Conservation (phyloP, 2,329 filamentous ascomycete genomes). For the Zasmidium cellare region DNA sequence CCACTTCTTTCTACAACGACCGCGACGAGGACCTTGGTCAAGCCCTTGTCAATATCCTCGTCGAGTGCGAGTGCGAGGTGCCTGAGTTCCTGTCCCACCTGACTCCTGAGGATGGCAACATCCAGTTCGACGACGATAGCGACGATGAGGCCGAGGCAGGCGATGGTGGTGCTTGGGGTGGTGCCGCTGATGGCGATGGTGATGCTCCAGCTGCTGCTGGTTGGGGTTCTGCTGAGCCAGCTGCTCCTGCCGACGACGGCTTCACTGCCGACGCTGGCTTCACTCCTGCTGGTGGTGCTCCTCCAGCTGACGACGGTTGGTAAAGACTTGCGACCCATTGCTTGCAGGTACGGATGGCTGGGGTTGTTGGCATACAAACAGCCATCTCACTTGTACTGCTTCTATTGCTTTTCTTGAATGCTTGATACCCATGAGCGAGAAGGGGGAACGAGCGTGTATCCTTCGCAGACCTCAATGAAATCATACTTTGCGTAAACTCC, state of each 20-base stretch:
- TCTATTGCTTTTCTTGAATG: not conserved
- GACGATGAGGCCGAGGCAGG: conserved; percentile 40
- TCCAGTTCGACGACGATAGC: conserved; percentile 57
- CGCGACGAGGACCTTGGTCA: conserved; percentile 70
- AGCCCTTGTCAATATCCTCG: conserved; percentile 74
- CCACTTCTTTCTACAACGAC: conserved; percentile 86
- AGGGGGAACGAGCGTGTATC: not conserved
- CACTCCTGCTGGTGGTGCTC: conserved; percentile 14
- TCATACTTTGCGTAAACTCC: not conserved
- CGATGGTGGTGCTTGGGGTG: conserved; percentile 21
- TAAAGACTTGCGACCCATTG: conserved; percentile 4
- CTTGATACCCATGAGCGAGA: not conserved
- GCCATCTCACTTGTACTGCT: not conserved
- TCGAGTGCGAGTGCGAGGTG: conserved; percentile 75
- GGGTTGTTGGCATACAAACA: not conserved
- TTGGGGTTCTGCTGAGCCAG: conserved; percentile 19
- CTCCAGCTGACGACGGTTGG: conserved; percentile 12
- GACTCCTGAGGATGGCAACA: conserved; percentile 57
- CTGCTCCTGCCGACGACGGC: conserved; percentile 19
- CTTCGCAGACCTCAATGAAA: not conserved
- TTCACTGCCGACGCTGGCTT: conserved; percentile 24
- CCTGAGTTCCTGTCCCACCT: conserved; percentile 77
- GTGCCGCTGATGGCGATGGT: conserved; percentile 8
- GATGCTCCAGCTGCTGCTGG: conserved; percentile 11
- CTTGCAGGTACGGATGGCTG: too few species aligned